Conservation (phyloP, 257 asterid genomes). For the Jacaranda mimosifolia region DNA sequence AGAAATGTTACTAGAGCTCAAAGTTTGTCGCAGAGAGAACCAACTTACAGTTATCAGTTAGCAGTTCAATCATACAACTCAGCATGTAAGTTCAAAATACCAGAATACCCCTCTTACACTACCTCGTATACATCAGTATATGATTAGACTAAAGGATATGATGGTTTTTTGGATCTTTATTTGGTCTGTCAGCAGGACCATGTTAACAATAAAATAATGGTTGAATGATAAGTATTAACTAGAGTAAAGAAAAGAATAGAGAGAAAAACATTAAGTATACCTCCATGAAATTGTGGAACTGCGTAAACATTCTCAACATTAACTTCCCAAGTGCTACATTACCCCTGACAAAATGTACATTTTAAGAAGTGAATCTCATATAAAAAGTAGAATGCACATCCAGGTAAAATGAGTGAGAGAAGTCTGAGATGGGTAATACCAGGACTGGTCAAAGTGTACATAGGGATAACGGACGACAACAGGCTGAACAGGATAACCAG, state of each 20-base stretch:
- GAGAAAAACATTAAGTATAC: constrained; percentile 44
- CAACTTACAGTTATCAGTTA: constrained; percentile 18
- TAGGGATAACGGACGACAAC: constrained; percentile 86
- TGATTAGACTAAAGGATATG: neutral
- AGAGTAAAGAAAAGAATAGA: neutral
- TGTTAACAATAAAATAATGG: neutral
- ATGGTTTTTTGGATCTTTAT: neutral
- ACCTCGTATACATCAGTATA: neutral
- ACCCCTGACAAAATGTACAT: constrained; percentile 71
- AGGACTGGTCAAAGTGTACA: constrained; percentile 98
- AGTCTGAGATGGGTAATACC: constrained; percentile 55
- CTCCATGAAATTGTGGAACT: constrained; percentile 99
- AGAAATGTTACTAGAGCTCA: constrained; percentile 20
- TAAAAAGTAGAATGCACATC: constrained; percentile 8
- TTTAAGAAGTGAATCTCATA: constrained; percentile 11
- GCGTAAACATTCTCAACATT: constrained; percentile 97
- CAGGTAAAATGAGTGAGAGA: constrained; percentile 6
- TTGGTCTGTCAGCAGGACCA: constrained; percentile 5
- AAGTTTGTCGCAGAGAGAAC: neutral
- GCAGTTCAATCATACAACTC: constrained; percentile 20
- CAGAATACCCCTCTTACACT: constrained; percentile 4
- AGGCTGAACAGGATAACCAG: constrained; percentile 95
- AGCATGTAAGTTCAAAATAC: neutral
- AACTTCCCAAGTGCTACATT: constrained; percentile 66
- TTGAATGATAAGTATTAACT: constrained; percentile 4